phyloP scores from a whole-genome alignment of 257 asterid species.

The Petunia secreta region DNA sequence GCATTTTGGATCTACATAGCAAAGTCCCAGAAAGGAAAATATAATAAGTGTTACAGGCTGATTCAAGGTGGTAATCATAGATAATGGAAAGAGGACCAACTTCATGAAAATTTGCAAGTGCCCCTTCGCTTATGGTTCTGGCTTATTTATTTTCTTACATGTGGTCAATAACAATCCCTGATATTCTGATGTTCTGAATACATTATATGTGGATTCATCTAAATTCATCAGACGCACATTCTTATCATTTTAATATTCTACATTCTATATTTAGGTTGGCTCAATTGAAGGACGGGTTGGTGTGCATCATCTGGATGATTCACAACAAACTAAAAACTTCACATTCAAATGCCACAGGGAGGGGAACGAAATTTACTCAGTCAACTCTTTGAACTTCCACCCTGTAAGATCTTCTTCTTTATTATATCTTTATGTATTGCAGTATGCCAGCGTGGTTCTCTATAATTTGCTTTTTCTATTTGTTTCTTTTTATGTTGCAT shows the following conservation, averaged over 20 bases:
- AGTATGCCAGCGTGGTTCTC: neutral
- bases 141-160: neutral
- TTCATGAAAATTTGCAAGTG: neutral
- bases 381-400: conserved; percentile 87
- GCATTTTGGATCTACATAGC: neutral
- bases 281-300: conserved; percentile 99
- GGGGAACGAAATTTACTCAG: conserved; percentile 80
- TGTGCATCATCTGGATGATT: conserved; percentile 90
- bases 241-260: conserved; percentile 4
- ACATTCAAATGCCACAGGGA: conserved; percentile 99
- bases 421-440: neutral
- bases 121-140: neutral
- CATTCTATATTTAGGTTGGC: conserved; percentile 66
- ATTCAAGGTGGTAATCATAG: neutral
- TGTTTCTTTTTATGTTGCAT: neutral
- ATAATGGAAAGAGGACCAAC: conserved; percentile 6
- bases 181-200: conserved; percentile 10
- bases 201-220: neutral
- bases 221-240: neutral
- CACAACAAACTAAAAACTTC: conserved; percentile 78
- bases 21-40: neutral
- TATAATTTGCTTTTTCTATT: conserved; percentile 7
- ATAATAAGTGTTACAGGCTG: conserved; percentile 19
- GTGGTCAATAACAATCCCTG: neutral
- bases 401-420: conserved; percentile 67